phyloP scores from a whole-genome alignment of 306 rosid genomes.

The Mimosa bimucronata region DNA sequence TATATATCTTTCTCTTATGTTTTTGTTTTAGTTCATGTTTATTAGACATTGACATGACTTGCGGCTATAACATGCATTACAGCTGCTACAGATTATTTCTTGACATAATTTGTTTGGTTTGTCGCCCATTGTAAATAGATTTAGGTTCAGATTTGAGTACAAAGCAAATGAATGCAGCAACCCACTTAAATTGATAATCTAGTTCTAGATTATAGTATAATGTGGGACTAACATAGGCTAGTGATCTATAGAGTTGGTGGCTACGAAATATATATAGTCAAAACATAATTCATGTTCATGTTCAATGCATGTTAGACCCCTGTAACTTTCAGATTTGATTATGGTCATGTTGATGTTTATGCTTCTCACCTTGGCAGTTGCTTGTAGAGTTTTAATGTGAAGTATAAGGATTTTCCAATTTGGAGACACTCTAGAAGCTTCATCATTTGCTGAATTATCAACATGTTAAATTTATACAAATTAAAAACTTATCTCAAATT shows the following conservation, averaged over 20 bases:
- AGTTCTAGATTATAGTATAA: constrained; percentile 10
- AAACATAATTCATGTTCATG: neutral
- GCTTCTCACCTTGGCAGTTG: neutral
- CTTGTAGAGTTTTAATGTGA: constrained; percentile 24
- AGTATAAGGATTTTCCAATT: constrained; percentile 9
- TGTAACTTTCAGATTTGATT: neutral
- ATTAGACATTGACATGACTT: neutral
- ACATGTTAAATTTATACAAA: too few species aligned
- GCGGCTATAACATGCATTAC: constrained; percentile 13
- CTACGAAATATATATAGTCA: neutral
- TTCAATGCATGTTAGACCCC: neutral
- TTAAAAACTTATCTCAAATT: too few species aligned
- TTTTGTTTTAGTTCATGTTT: constrained; percentile 2
- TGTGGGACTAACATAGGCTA: constrained; percentile 5
- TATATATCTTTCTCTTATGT: neutral
- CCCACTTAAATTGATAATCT: neutral
- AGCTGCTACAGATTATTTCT: constrained; percentile 2
- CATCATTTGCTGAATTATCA: too few species aligned
- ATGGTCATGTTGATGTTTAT: neutral
- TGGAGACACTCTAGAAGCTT: too few species aligned
- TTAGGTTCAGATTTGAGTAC: constrained; percentile 8
- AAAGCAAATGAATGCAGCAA: constrained; percentile 16
- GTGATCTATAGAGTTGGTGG: neutral
- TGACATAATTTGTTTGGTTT: neutral
- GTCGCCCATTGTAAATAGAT: constrained; percentile 8